Evolutionary conservation across 148 eudicot species (phyloP), one percentile per base, ranked within the genome.

Genomic region (Arbutus unedo): DNA sequence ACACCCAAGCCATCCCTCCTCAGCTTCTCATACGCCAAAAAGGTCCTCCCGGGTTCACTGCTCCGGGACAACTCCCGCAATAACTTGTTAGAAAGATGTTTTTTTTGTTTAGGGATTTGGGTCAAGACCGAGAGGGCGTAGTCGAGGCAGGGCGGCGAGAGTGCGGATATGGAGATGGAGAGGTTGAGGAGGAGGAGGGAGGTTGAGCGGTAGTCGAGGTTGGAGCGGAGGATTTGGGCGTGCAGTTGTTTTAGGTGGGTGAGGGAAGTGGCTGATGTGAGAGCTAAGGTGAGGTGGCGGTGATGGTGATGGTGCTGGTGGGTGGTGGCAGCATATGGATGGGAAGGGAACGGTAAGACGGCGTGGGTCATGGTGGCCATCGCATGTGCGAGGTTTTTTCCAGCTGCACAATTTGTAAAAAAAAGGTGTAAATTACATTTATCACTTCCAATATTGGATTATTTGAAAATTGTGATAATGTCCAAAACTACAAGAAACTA

Each of bases 221-320:
- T 59, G 7, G 62, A 74, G 47, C 85, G 88, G 86, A 89, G 87
- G 81, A 88, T 83, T 81, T 86, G 87, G 86, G 90, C 86, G 73
- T 86, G 91, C 83, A 83, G 68, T 90, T 86, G 90, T 82, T 88
- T 90, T 82, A 88, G 87, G 38, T 86, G 90, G 16, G 82, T 31
- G 67, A 88, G 79, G 79, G 90, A 84, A 41, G 85, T 76, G 82
- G 90, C 78, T 3, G 88, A 11, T 48, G 85, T 56, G 50, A 87
- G 78, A 74, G 86, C 54, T 25, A 85, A 19, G 81, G 50, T 4
- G 81, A 82, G 89, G 62, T 57, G 87, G 85, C 54, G 57, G 85
- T 64, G 38, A 81, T n/a, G 86, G 85, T 75, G 78, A 49, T 74
- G 82, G 82, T 25, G 84, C 72, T 54, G 68, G 82, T 11, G 51